phyloP scores from a whole-genome alignment of 2,329 filamentous ascomycete species.

The Aspergillus intermedius region DNA sequence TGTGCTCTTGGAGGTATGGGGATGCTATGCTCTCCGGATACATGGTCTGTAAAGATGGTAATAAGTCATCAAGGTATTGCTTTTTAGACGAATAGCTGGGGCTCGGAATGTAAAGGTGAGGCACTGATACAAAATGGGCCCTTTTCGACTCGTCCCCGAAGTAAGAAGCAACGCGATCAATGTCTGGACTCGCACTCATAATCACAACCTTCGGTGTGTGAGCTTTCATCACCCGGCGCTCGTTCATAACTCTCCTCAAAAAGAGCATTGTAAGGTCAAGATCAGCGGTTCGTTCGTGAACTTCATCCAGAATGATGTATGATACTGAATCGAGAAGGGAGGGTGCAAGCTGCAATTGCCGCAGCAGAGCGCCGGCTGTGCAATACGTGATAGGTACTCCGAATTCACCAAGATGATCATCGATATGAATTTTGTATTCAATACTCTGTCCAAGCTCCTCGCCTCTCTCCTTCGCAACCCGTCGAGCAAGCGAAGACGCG shows the following conservation, averaged over 20 bases:
- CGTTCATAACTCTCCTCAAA: conserved; percentile 37
- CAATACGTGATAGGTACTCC: conserved; percentile 44
- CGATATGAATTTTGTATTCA: conserved; percentile 44
- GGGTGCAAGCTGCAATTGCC: conserved; percentile 36
- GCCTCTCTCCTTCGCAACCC: conserved; percentile 43
- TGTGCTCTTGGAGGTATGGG: conserved; percentile 3
- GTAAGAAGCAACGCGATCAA: conserved; percentile 41
- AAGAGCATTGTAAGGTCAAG: conserved; percentile 44
- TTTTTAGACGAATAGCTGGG: conserved; percentile 39
- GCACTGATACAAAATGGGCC: conserved; percentile 30
- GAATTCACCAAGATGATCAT: conserved; percentile 25
- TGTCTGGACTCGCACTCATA: conserved; percentile 46
- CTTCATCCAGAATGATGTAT: conserved; percentile 48
- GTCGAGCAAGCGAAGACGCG: conserved; percentile 40
- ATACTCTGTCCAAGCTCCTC: conserved; percentile 37
- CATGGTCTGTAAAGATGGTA: conserved; percentile 21
- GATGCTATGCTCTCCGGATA: conserved; percentile 15
- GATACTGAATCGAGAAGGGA: conserved; percentile 36
- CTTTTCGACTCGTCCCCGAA: conserved; percentile 28
- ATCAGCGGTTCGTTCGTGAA: conserved; percentile 42
- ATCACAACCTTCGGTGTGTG: conserved; percentile 40
- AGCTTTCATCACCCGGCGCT: conserved; percentile 25
- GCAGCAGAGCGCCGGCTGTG: conserved; percentile 45
- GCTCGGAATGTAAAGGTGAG: conserved; percentile 39
- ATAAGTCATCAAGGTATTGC: conserved; percentile 38